phyloP scores from a whole-genome alignment of 768 basidiomycete species.

The Tricholoma flavovirens region DNA sequence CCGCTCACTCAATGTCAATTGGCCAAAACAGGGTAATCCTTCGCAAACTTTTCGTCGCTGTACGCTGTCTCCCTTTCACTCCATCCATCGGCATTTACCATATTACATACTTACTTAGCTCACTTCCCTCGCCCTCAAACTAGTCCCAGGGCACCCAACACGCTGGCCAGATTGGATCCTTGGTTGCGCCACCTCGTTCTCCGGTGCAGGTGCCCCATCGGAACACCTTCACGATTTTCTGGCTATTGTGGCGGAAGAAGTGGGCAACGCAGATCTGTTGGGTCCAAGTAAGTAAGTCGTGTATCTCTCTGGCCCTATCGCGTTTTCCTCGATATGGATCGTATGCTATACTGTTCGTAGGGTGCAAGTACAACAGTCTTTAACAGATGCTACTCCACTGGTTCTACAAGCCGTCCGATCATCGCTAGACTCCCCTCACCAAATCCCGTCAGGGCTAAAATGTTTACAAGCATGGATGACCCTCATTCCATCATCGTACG shows the following conservation, averaged over 20 bases:
- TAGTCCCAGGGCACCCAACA: constrained; percentile 52
- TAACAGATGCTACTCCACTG: constrained; percentile 63
- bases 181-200: constrained; percentile 56
- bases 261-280: constrained; percentile 68
- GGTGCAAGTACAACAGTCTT: constrained; percentile 55
- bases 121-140: constrained; percentile 65
- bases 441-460: constrained; percentile 66
- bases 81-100: constrained; percentile 6
- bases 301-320: background rate
- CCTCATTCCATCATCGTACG: constrained; percentile 62
- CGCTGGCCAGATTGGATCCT: constrained; percentile 76
- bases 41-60: constrained; percentile 84
- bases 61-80: constrained; percentile 34
- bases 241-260: constrained; percentile 80
- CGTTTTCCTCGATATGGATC: background rate
- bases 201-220: constrained; percentile 48
- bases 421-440: constrained; percentile 42
- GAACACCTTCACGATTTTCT: constrained; percentile 71
- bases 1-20: constrained; percentile 55
- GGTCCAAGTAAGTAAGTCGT: constrained; percentile 62
- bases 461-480: constrained; percentile 84
- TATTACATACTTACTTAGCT: constrained; percentile 38
- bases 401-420: constrained; percentile 63
- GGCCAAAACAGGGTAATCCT: constrained; percentile 66
- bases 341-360: constrained; percentile 27